Evolutionary conservation across 495 filamentous ascomycete genomes (phyloP), one percentile per base, ranked within the genome.

Genomic region (Aspergillus affinis): DNA sequence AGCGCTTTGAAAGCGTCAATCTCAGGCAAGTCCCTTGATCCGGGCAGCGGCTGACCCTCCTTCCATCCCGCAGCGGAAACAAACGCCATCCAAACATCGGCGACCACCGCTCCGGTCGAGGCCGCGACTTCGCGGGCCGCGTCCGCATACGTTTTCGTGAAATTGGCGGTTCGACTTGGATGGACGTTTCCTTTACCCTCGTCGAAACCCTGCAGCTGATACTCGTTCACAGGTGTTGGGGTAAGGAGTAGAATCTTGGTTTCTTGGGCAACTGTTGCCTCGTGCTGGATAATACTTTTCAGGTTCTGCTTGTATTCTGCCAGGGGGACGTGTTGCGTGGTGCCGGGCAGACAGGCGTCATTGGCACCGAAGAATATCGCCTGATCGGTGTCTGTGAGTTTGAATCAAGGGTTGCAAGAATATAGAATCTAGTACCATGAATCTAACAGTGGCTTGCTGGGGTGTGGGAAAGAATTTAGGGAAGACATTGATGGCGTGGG

Each of bases 321-420:
- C 19, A 93, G 72, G 3, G 90, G 84, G n/a, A 97, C 82, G 66
- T 90, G 83, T 69, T 96, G 92, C 6, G 74, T 71, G 57, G 78
- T 84, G 46, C 78, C 72, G 19, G 78, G 77, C n/a, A 93, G 65
- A 56, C 80, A 81, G 7, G 92, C 87, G 70, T 97, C 92, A 68
- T 97, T 97, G 65, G 92, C 90, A 18, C 92, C 92, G 59, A 96
- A 85, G 65, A 94, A 91, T 61, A 97, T 76, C 21, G 87, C 80
- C 90, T 93, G 55, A 26, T 15, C 27, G 7, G 15, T 58, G 59
- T 62, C 51, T 66, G 32, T 63, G 8, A 19, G 15, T 23, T 19
- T 17, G 49, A 12, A 23, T 21, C 2, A 15, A 19, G 6, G 20
- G 13, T 19, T 12, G 1, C 0, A 12, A 6, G 13, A 20, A 12